Evolutionary conservation across 768 basidiomycete genomes (phyloP).

Genomic region (Lepiota venenata): DNA sequence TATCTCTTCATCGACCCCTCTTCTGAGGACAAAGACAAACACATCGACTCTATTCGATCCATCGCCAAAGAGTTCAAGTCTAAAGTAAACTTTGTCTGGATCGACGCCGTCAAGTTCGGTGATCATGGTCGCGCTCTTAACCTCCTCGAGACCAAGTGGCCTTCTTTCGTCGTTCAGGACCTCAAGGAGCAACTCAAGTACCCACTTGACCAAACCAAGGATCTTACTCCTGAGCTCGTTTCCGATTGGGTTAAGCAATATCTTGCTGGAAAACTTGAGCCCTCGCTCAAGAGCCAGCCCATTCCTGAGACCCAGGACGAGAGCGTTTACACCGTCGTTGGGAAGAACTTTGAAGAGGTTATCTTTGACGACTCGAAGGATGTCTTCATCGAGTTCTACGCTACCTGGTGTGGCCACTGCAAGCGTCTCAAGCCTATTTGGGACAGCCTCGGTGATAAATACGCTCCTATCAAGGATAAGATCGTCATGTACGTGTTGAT

Average conservation of each 20-base stretch:
- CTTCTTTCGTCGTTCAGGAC: slow-evolving; percentile 91
- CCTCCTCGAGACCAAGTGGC: slow-evolving; percentile 84
- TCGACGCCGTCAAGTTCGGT: slow-evolving; percentile 91
- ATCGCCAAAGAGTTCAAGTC: slow-evolving; percentile 80
- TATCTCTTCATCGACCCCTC: slow-evolving; percentile 92
- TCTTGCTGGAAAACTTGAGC: slow-evolving; percentile 68
- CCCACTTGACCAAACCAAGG: slow-evolving; percentile 71
- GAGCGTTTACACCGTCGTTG: slow-evolving; percentile 78
- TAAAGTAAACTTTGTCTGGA: slow-evolving; percentile 96
- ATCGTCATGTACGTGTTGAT: slow-evolving; percentile 63
- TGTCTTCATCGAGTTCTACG: slow-evolving; percentile 96
- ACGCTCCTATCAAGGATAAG: slow-evolving; percentile 67
- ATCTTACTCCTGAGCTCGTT: slow-evolving; percentile 53
- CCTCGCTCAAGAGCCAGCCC: slow-evolving; percentile 87
- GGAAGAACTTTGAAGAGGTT: slow-evolving; percentile 85
- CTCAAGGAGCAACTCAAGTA: slow-evolving; percentile 83
- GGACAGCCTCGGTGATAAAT: slow-evolving; percentile 89
- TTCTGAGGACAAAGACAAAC: slow-evolving; percentile 56
- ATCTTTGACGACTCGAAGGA: slow-evolving; percentile 88
- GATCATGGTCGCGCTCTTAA: slow-evolving; percentile 97
- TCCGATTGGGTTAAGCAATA: slow-evolving; percentile 62
- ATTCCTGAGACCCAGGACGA: slow-evolving; percentile 83
- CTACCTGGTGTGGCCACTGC: slow-evolving; percentile 97
- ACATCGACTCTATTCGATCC: slow-evolving; percentile 68
- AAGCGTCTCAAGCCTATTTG: slow-evolving; percentile 94